A percentile compares a stretch with the other conserved stretches of the same genome.
Conservation (phyloP, 345 rosid genomes). For the Psidium guajava region DNA sequence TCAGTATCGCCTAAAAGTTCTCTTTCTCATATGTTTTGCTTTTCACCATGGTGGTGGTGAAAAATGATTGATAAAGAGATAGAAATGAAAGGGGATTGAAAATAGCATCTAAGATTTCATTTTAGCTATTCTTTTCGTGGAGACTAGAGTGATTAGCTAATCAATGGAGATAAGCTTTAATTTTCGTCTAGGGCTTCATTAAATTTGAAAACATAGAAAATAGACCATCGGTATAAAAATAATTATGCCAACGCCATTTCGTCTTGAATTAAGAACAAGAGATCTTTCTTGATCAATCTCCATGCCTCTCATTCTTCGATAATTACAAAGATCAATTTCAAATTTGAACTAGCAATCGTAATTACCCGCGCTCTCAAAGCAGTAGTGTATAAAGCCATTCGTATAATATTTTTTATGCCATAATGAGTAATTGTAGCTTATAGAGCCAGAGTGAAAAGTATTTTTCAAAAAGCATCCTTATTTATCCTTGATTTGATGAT, state of each 20-base stretch:
- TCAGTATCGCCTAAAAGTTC: too few relatives aligned
- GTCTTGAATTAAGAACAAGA: not conserved
- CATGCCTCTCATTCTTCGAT: not conserved
- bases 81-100: not conserved
- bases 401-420: not conserved
- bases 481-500: not conserved
- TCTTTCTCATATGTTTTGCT: too few relatives aligned
- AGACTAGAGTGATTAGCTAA: too few relatives aligned
- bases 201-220: not conserved
- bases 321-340: not conserved
- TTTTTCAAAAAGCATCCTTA: not conserved
- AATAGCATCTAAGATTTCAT: too few relatives aligned
- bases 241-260: not conserved
- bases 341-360: not conserved
- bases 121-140: too few relatives aligned
- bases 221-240: not conserved
- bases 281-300: not conserved
- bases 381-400: not conserved
- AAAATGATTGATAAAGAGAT: not conserved
- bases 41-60: too few relatives aligned
- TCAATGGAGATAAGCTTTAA: not conserved
- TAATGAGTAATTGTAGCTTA: not conserved
- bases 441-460: not conserved
- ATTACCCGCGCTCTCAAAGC: not conserved
- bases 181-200: not conserved